These are phyloP conservation scores for Rosa persica DNA, from an alignment of 306 rosid species.

Conservation along the genomic window DNA sequence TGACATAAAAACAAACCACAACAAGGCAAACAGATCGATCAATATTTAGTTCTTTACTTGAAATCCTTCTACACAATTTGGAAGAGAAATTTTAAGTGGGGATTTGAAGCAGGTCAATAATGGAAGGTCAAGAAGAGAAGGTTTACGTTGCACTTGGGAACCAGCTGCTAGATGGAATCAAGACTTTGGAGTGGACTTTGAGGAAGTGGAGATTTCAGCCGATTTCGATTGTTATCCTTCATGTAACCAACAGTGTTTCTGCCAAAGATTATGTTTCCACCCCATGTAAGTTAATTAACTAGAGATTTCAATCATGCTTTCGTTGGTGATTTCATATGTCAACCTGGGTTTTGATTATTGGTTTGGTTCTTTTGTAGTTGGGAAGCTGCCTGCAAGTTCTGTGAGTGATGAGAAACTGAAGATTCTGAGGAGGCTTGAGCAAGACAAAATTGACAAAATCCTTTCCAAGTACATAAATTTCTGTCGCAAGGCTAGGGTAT, in stretches of 20 bases:
- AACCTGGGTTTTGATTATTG: conserved; percentile 26
- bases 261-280: conserved; percentile 58
- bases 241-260: conserved; percentile 35
- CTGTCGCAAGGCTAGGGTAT: conserved; percentile 61
- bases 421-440: conserved; percentile 50
- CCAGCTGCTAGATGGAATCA: conserved; percentile 64
- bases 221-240: conserved; percentile 72
- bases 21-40: neutral
- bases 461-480: conserved; percentile 52
- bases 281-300: conserved; percentile 52
- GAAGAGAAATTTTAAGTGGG: neutral
- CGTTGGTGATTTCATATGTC: conserved; percentile 10
- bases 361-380: conserved; percentile 49
- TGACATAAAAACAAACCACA: conserved; percentile 9
- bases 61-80: neutral
- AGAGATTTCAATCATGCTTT: neutral
- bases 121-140: conserved; percentile 49
- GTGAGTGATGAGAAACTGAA: conserved; percentile 65
- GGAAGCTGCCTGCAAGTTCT: conserved; percentile 78
- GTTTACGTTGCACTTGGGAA: conserved; percentile 73
- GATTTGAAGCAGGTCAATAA: neutral
- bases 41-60: neutral
- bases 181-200: conserved; percentile 72
- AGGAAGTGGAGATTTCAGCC: conserved; percentile 67
- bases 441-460: conserved; percentile 45